Evolutionary conservation across 2,329 filamentous ascomycete species (phyloP), one percentile per base, ranked within the genome.

Genomic region (Harringtonia lauricola): DNA sequence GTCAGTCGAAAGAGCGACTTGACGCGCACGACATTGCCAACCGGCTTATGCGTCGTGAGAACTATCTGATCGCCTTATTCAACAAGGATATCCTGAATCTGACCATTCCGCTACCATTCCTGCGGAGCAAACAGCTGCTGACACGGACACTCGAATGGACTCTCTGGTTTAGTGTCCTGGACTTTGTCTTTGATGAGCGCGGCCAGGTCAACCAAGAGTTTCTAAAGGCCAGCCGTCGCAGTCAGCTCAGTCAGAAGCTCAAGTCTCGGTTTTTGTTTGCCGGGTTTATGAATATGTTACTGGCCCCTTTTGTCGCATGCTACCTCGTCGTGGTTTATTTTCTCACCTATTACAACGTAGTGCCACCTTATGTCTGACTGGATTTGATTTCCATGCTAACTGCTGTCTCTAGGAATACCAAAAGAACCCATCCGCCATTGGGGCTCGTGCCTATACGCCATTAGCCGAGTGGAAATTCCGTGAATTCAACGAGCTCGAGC

Each of bases 1-100:
- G 81, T 46, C 87, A 94, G 57, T 94, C 87, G 19, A 94, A 95
- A 60, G 87, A 96, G 63, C 76, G 90, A 49, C 81, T 98, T 53
- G 92, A 95, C 62, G 92, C 92, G 12, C 87, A 95, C 55, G 92
- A 95, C 57, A 96, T 98, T 59, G 92, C 92, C 8, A 98, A 96
- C 57, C 79, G 92, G 28, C 66, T 98, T 37, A 96, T 98, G 92
- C 82, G 92, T 47, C 84, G 86, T 57, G 90, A 95, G 50, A 98
- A 98, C 57, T 98, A 95, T 55, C 76, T 95, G 49, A 95, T 98
- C 55, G 92, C 92, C 5, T 71, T 98, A 55, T 87, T 96, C 65
- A 98, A 98, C 68, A 96, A 98, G 61, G 92, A 96, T 48, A 78
- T 96, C 31, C 64, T 98, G 35, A 82, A 98, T 57, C 69, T 96